Base-by-base conservation (phyloP, 352 stramenopile genomes). In the Phytophthora foliorum region DNA sequence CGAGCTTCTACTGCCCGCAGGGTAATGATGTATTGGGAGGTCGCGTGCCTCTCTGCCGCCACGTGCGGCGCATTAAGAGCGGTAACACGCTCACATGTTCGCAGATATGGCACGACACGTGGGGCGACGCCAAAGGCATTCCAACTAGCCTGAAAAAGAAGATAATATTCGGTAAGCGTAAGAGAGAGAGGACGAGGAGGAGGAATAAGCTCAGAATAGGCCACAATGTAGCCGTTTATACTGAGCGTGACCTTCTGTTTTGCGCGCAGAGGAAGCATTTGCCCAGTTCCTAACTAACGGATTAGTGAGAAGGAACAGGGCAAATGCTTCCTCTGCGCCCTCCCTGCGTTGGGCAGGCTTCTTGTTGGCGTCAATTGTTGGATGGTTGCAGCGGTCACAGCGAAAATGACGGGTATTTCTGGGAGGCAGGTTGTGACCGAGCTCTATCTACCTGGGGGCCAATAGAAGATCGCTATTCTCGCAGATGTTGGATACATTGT, bases 41-140 rank as follows among this genome's bases (percentile, higher is more conserved):
- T 0, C 45, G 48, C n/a, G 57, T 65, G 19, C 57, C 57, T 4
- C 57, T 55, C 3, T 64, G 45, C 11, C 19, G 4, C 11, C 22
- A 34, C 4, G 24, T 52, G 17, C 45, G 45, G 7, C 19, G 27
- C 42, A 4, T 48, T 14, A 11, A 48, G 38, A n/a, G 22, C 16
- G 44, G 42, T 3, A 60, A 69, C 52, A 64, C 45, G 17, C 36
- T 34, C 27, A 61, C 51, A 0, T 69, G 53, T 17, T 34, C 10
- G 6, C 24, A 67, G 14, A 27, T 73, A 6, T 64, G 57, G 57
- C 57, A 63, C 24, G 42, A 65, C 2, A 46, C 10, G 10, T 63
- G 64, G 64, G 45, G 51, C n/a, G 27, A 63, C 44, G 64, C 34
- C 22, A 54, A 55, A 8, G 39, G 8, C 16, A 46, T 63, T 27